Evolutionary conservation across 2,329 filamentous ascomycete genomes (phyloP).

Genomic region (Tolypocladium nubicola): DNA sequence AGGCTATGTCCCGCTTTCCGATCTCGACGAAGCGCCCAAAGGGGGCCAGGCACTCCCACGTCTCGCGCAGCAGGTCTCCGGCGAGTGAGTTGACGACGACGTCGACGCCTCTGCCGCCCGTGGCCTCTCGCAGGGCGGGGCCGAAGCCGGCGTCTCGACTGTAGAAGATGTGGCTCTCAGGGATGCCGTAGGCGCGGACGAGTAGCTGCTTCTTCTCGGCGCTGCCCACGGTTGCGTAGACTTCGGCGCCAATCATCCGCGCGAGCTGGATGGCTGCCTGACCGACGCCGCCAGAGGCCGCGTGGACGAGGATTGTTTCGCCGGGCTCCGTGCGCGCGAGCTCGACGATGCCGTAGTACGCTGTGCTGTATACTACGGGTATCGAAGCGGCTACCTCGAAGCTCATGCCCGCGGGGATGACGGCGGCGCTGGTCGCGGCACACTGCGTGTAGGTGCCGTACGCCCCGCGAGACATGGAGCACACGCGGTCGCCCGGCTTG

Average conservation of each 20-base stretch:
- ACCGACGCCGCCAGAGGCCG: slow-evolving; percentile 25
- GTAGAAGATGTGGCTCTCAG: slow-evolving; percentile 18
- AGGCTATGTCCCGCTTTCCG: slow-evolving; percentile 24
- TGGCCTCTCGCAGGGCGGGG: slow-evolving; percentile 9
- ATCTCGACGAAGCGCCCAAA: slow-evolving; percentile 37
- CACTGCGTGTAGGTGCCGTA: slow-evolving; percentile 23
- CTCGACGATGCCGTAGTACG: slow-evolving; percentile 27
- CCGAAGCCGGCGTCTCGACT: slow-evolving; percentile 14
- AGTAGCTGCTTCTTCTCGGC: slow-evolving; percentile 25
- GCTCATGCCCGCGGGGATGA: slow-evolving; percentile 24
- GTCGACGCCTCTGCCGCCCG: slow-evolving; percentile 49
- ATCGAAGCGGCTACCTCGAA: slow-evolving; percentile 28
- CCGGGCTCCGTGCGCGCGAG: slow-evolving; percentile 24
- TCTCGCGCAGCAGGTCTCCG: slow-evolving; percentile 29
- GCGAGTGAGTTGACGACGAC: slow-evolving; percentile 48
- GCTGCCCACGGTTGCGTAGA: slow-evolving; percentile 31
- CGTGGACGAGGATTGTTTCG: slow-evolving; percentile 29
- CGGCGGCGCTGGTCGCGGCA: slow-evolving; percentile 19
- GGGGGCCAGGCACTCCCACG: slow-evolving; percentile 31
- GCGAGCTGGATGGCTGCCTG: slow-evolving; percentile 28
- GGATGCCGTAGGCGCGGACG: slow-evolving; percentile 23
- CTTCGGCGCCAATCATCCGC: slow-evolving; percentile 24
- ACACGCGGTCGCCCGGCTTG: slow-evolving; percentile 63
- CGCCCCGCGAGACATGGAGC: slow-evolving; percentile 28
- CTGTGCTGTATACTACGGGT: slow-evolving; percentile 29